Evolutionary conservation across 139 green algal species (phyloP), one percentile per base, ranked within the genome.

Genomic region (Marvania coccoides): DNA sequence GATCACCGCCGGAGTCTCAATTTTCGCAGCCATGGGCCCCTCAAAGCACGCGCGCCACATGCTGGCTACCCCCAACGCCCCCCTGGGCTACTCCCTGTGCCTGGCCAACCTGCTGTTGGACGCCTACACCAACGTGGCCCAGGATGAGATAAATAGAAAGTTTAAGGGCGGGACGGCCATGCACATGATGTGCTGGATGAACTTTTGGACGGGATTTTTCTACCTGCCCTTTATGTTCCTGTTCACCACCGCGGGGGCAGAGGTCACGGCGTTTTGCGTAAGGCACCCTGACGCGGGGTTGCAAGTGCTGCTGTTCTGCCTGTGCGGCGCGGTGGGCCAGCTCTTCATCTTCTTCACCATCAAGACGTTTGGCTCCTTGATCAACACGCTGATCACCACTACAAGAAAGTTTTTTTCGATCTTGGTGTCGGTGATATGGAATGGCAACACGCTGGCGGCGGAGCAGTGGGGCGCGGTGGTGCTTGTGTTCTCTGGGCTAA

Each of bases 341-440:
- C 83, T 98, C 26, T 98, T 97, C 79, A 98, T 99, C 47, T 99
- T 99, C 71, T 81, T 83, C 63, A 97, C 90, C 28, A 97, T 99
- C 77, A 83, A 85, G 65, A 65, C 37, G 6, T 97, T 97, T 82
- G 94, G 94, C 6, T 83, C 85, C 8, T 72, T 99, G n/a, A 67
- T 81, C 33, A 93, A 89, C 72, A 96, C 88, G 0, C 79, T 96
- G 19, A 81, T 98, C 28, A 97, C 90, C 69, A 99, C 94, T 35
- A 98, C 94, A 13, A 81, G 94, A 54, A 99, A 99, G 83, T 98
- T 99, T 74, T 96, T 98, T 79, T 96, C 86, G 78, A 98, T 98
- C 63, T 69, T 99, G 67, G 69, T 94, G 19, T 91, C 76, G 19
- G 77, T 85, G 6, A 24, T 85, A 23, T 84, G 76, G 70, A 87